Conservation (phyloP, 2,329 filamentous ascomycete species). For the Fusarium tupiense region DNA sequence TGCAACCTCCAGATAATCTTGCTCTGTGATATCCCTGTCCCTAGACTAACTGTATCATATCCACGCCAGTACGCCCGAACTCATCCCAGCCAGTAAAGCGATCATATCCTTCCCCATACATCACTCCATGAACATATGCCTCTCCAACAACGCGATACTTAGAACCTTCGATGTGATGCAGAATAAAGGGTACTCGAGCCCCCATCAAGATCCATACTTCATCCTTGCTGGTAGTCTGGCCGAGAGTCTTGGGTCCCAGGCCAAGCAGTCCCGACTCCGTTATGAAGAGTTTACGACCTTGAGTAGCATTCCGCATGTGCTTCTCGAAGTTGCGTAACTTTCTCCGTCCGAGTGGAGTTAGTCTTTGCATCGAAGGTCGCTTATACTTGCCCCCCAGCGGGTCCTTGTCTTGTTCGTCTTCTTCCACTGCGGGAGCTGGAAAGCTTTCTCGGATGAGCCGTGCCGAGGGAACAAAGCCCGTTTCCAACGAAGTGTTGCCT, state of each 20-base stretch:
- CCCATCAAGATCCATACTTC: neutral
- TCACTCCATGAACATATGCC: neutral
- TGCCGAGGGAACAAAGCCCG: neutral
- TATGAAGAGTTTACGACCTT: neutral
- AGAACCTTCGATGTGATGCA: neutral
- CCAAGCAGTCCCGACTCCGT: neutral
- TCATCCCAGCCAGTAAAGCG: neutral
- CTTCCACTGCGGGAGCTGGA: neutral
- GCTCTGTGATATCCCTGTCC: neutral
- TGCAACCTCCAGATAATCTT: neutral
- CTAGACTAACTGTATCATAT: neutral
- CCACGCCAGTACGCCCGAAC: neutral
- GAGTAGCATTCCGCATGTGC: neutral
- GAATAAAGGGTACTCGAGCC: neutral
- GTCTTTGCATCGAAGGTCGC: neutral
- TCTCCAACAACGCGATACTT: neutral
- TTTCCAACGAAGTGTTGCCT: rapidly evolving
- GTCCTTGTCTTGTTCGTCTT: neutral
- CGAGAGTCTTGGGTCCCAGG: neutral
- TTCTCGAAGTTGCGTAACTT: neutral
- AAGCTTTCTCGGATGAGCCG: neutral
- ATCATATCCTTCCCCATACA: neutral
- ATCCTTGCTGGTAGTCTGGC: neutral
- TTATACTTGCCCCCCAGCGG: neutral
- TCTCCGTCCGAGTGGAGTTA: neutral